A percentile compares a stretch with the other conserved stretches of the same genome.
Evolutionary conservation across 2,329 filamentous ascomycete species (phyloP).

Genomic region (Claviceps fusiformis): DNA sequence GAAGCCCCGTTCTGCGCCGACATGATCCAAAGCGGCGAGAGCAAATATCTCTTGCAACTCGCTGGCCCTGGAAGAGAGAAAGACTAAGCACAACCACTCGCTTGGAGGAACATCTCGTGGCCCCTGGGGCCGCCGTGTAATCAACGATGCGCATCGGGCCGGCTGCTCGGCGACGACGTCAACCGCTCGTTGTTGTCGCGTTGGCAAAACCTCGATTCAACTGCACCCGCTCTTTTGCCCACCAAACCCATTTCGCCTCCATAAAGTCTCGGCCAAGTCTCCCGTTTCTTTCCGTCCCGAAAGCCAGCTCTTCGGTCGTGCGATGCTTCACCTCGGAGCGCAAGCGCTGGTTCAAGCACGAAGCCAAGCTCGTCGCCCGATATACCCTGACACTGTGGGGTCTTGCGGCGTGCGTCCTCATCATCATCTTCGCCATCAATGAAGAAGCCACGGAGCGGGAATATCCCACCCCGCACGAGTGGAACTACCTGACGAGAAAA

Average conservation of each 20-base stretch:
- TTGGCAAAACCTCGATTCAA: conserved; percentile 8
- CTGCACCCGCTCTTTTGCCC: conserved; percentile 15
- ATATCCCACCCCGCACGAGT: conserved; percentile 73
- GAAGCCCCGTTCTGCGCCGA: not conserved
- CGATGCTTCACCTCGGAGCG: conserved; percentile 72
- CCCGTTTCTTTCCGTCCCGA: conserved; percentile 36
- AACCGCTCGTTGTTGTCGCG: conserved; percentile 3
- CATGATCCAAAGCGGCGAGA: not conserved
- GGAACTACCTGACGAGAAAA: conserved; percentile 58
- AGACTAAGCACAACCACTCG: not conserved
- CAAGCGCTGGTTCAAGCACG: conserved; percentile 54
- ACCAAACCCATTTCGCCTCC: conserved; percentile 16
- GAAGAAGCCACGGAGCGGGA: conserved; percentile 63
- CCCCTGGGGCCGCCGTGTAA: conserved; percentile 2
- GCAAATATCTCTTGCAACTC: not conserved
- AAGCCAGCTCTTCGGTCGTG: conserved; percentile 39
- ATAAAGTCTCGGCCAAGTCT: conserved; percentile 21
- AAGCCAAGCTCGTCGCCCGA: conserved; percentile 55
- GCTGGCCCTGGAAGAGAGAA: not conserved
- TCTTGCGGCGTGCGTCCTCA: conserved; percentile 42
- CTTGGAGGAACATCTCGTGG: not conserved
- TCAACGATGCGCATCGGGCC: conserved; percentile 27
- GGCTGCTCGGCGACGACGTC: conserved; percentile 16
- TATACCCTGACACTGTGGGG: conserved; percentile 55
- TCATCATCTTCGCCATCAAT: conserved; percentile 51